A percentile compares a stretch with the other conserved stretches of the same genome.
These are phyloP conservation scores for Macrocybe sp. DNA, from an alignment of 1,284 basidiomycete genomes.

Conservation along the genomic window DNA sequence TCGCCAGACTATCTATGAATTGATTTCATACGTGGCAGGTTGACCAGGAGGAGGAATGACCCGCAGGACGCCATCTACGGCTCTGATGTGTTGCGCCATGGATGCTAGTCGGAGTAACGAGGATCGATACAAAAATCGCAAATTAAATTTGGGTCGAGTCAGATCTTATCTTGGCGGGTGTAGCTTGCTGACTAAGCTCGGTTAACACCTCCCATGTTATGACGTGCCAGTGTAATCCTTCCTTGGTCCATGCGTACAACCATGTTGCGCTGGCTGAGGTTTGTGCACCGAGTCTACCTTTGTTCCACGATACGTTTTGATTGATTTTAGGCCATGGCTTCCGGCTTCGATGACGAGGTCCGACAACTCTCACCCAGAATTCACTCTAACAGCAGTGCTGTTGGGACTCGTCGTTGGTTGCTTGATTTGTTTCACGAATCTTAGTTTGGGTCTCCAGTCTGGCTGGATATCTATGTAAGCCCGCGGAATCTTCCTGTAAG, in stretches of 20 bases:
- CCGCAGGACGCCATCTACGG: conserved; percentile 58
- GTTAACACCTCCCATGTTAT: too few species aligned
- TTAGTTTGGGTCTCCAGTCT: conserved; percentile 38
- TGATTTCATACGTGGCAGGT: conserved; percentile 36
- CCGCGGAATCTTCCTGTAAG: conserved; percentile 6
- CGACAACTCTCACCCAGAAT: conserved; percentile 31
- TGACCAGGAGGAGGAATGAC: conserved; percentile 45
- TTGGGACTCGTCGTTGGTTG: conserved; percentile 35
- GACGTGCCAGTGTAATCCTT: background rate
- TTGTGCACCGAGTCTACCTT: background rate
- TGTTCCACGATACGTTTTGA: background rate
- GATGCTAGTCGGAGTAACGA: background rate
- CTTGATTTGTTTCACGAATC: conserved; percentile 37
- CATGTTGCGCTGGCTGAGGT: background rate
- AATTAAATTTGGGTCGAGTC: conserved; percentile 8
- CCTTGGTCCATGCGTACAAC: background rate
- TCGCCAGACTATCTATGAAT: conserved; percentile 8
- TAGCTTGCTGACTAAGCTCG: too few species aligned
- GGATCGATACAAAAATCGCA: background rate
- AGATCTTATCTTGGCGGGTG: conserved; percentile 8
- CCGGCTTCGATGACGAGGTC: background rate
- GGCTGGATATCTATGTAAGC: conserved; percentile 40
- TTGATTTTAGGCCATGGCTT: background rate
- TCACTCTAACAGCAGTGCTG: conserved; percentile 35
- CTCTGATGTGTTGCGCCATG: conserved; percentile 66